Conservation (phyloP, 768 basidiomycete genomes). For the Russula earlei region DNA sequence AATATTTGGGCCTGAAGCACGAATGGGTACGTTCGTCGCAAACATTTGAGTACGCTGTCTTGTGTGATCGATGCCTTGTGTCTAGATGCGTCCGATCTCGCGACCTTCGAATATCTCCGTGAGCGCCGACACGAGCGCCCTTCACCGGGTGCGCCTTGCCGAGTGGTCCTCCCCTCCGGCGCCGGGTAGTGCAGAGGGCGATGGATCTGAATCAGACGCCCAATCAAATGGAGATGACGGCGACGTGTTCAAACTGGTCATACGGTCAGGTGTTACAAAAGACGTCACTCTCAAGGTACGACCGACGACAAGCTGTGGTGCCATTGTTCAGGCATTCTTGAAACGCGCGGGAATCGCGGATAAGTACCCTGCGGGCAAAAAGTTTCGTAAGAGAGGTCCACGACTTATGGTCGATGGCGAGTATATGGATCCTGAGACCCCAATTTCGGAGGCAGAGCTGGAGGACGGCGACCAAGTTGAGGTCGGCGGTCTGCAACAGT, state of each 20-base stretch:
- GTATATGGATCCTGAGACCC: conserved; percentile 45
- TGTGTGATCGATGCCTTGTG: conserved; percentile 2
- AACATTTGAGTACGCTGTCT: not conserved
- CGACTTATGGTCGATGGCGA: conserved; percentile 62
- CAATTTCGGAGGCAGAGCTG: conserved; percentile 58
- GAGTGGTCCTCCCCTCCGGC: conserved; percentile 18
- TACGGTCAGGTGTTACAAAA: conserved; percentile 50
- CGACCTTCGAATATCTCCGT: conserved; percentile 56
- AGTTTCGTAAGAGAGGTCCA: conserved; percentile 31
- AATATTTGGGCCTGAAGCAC: conserved; percentile 59
- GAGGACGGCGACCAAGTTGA: conserved; percentile 80
- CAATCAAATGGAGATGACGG: conserved; percentile 23
- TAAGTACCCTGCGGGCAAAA: conserved; percentile 37
- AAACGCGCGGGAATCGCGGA: conserved; percentile 54
- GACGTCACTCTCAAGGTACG: conserved; percentile 61
- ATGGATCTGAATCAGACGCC: conserved; percentile 23
- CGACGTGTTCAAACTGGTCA: conserved; percentile 49
- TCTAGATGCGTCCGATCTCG: conserved; percentile 57
- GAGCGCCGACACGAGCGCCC: conserved; percentile 26
- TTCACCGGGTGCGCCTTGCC: conserved; percentile 1
- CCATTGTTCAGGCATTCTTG: conserved; percentile 67
- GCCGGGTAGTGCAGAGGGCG: conserved; percentile 19
- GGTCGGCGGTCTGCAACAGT: conserved; percentile 27
- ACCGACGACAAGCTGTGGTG: conserved; percentile 64
- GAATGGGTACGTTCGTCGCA: conserved; percentile 41